Base-by-base conservation (phyloP, 192 early-diverging fungal species). In the Coemansia sp. region DNA sequence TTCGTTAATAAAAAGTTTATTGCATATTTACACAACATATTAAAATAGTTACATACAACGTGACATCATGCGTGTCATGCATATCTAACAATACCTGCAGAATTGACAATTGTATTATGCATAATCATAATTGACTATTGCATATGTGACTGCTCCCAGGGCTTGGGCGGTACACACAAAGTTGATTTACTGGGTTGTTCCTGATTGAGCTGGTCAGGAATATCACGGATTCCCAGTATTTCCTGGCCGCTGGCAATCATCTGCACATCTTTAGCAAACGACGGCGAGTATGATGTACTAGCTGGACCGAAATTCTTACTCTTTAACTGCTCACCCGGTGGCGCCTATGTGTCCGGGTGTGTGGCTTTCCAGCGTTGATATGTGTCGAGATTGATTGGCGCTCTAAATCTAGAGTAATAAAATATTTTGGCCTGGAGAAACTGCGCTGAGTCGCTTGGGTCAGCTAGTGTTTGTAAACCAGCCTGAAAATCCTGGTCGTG, bases 191-290 rank as follows among this genome's bases (percentile, higher is more conserved):
- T 80, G 38, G 77, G 71, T 8, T 15, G n/a, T 11, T 71, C 52
- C 0, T 60, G 40, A 46, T 64, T 80, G 23, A 74, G 47, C 31
- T 65, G 44, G 46, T 80, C 77, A 11, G 77, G 71, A 15, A 80
- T 80, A 6, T 71, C 42, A 40, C 68, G 62, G 47, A 74, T 74
- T 1, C 71, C 77, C 0, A 68, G 71, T 22, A 80, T 57, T 23
- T 60, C 47, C 46, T 80, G 47, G 22, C 71, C 25, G 4, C 25
- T 26, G 25, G 25, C 25, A 26, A 26, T 26, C 2, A 26, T 26
- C 25, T 26, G 2, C 2, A 26, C 25, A 26, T 4, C 25, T 26
- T 2, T 0, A 26, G 4, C 25, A 26, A 26, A 26, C 4, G 2
- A 26, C 4, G 25, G 25, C 25, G 4, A 26, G 25, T 26, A 26